These are phyloP conservation scores for Arabidopsis lyrata DNA, from an alignment of 441 rosid genomes.

Conservation along the genomic window DNA sequence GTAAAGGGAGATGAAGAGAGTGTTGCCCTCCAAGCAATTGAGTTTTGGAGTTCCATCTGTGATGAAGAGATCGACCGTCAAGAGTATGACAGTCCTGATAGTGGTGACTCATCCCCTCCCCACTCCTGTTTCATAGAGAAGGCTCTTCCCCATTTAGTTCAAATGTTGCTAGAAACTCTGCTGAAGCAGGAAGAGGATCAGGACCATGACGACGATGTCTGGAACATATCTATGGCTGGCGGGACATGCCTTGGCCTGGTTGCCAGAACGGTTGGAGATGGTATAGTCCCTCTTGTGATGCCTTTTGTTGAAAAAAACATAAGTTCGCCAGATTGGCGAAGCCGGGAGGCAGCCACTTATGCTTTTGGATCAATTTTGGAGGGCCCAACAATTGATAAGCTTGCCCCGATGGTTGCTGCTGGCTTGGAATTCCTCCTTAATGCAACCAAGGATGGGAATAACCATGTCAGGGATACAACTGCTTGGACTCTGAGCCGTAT, in stretches of 20 bases:
- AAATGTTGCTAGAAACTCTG: conserved; percentile 80
- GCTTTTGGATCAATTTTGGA: conserved; percentile 96
- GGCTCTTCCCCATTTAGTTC: conserved; percentile 76
- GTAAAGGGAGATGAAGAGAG: conserved; percentile 90
- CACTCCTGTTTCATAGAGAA: conserved; percentile 76
- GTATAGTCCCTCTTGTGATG: conserved; percentile 86
- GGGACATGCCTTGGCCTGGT: conserved; percentile 95
- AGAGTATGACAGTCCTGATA: conserved; percentile 66
- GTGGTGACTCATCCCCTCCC: conserved; percentile 67
- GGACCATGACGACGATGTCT: conserved; percentile 81
- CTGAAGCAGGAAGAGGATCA: conserved; percentile 94
- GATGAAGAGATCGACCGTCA: conserved; percentile 95
- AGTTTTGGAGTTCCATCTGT: conserved; percentile 95
- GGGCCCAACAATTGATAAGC: conserved; percentile 81
- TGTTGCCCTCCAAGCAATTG: conserved; percentile 91
- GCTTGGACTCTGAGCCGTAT: conserved; percentile 95
- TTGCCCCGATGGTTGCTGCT: conserved; percentile 76
- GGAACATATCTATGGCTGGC: conserved; percentile 97
- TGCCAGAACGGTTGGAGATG: conserved; percentile 91
- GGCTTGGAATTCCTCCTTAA: conserved; percentile 83
- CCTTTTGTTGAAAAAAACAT: conserved; percentile 89
- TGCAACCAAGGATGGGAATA: conserved; percentile 83
- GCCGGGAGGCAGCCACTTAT: conserved; percentile 93
- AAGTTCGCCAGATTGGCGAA: conserved; percentile 75
- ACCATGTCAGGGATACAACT: conserved; percentile 94